These are phyloP conservation scores for Leccinum fibrillosum DNA, from an alignment of 768 basidiomycete species.

Conservation along the genomic window DNA sequence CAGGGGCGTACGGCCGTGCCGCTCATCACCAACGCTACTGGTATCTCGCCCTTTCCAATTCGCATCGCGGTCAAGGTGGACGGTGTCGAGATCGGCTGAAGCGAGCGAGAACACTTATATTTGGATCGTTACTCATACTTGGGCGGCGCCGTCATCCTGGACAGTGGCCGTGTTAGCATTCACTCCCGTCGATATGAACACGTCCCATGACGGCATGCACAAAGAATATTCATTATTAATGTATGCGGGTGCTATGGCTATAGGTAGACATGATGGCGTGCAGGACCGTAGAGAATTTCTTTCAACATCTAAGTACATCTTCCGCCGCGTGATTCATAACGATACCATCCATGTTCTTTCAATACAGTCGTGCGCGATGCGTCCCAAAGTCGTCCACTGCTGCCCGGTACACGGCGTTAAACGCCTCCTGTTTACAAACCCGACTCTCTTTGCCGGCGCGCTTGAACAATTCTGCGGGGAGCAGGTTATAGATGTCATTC, in stretches of 20 bases:
- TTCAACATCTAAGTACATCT: neutral
- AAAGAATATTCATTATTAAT: neutral
- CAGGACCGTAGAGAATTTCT: neutral
- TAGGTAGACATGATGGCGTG: neutral
- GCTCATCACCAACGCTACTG: slow-evolving; percentile 69
- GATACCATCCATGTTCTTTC: neutral
- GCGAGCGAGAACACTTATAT: too few relatives aligned
- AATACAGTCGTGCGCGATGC: slow-evolving; percentile 17
- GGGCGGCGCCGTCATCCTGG: neutral
- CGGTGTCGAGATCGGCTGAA: slow-evolving; percentile 55
- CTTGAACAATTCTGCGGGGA: slow-evolving; percentile 50
- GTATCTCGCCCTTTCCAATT: slow-evolving; percentile 80
- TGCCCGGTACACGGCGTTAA: slow-evolving; percentile 36
- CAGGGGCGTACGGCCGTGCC: slow-evolving; percentile 72
- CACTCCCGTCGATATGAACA: neutral
- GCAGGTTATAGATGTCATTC: neutral
- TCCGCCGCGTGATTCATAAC: neutral
- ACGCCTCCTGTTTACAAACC: slow-evolving; percentile 42
- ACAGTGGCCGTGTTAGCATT: neutral
- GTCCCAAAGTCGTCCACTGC: slow-evolving; percentile 22
- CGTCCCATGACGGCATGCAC: neutral
- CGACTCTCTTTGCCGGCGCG: slow-evolving; percentile 50
- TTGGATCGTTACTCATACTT: neutral
- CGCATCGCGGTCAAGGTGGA: slow-evolving; percentile 66
- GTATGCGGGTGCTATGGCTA: slow-evolving; percentile 8